These are phyloP conservation scores for Chalciporus pseudorubinellus DNA, from an alignment of 768 basidiomycete genomes.

Conservation along the genomic window DNA sequence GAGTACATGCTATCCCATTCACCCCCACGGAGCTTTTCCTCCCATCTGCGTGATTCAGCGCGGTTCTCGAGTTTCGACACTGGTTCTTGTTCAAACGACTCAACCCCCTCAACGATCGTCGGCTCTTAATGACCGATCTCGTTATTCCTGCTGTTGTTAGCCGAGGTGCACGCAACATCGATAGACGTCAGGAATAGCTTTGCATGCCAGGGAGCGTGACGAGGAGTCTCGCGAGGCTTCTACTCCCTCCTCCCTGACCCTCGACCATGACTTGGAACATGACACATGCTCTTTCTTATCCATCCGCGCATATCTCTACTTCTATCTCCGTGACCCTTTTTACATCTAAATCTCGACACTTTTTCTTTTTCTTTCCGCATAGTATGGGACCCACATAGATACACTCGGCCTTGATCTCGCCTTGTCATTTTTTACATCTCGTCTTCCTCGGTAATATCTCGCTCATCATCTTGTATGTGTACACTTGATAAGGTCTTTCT, in stretches of 20 bases:
- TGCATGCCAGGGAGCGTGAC: too few species aligned
- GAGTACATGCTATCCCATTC: slow-evolving; percentile 41
- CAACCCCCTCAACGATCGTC: slow-evolving; percentile 27
- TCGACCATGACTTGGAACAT: background rate
- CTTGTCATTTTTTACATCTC: background rate
- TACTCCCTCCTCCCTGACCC: background rate
- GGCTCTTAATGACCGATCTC: slow-evolving; percentile 13
- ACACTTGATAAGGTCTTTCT: background rate
- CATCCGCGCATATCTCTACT: too few species aligned
- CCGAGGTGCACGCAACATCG: background rate
- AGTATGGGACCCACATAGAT: background rate
- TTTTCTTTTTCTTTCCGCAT: too few species aligned
- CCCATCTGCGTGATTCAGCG: slow-evolving; percentile 12
- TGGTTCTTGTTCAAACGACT: slow-evolving; percentile 25
- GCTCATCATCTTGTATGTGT: slow-evolving; percentile 8
- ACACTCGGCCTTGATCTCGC: background rate
- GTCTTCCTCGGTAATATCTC: background rate
- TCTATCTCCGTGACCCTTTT: too few species aligned
- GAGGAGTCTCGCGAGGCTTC: too few species aligned
- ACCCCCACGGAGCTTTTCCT: slow-evolving; percentile 29
- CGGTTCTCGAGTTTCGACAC: slow-evolving; percentile 33
- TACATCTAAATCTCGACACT: too few species aligned
- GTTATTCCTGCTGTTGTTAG: slow-evolving; percentile 7
- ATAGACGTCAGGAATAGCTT: too few species aligned
- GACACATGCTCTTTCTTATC: background rate